Base-by-base conservation (phyloP, 2,329 filamentous ascomycete species). In the Elsinoe batatas region DNA sequence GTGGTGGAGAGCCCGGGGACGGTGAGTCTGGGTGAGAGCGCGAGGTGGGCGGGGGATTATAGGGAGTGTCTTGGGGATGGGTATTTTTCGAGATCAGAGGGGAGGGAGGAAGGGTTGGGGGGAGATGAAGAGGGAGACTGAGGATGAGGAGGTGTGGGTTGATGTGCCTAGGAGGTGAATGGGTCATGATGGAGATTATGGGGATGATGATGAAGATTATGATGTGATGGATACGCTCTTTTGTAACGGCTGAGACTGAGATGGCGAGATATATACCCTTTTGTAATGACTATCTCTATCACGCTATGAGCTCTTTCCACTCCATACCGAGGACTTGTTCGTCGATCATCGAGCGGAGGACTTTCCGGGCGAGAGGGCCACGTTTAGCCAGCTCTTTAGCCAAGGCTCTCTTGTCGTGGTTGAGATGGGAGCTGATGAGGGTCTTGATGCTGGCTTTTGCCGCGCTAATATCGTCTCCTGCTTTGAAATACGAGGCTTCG, bases 71-170 rank as follows among this genome's bases (percentile, higher is more conserved):
- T 54, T 26, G 51, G 38, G 17, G 51, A 54, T 8, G 38, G 37
- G 3, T 51, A 51, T n/a, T 54, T 54, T 7, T 35, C 20, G 17
- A 30, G 26, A 36, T 13, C 36, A 3, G 46, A 22, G 68, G 64
- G 32, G 78, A 62, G 8, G 75, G 73, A n/a, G 22, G 22, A 22
- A 5, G 22, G 5, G 22, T 22, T 22, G 32, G 78, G 61, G 61
- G 75, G 73, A 13, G 73, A 71, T 40, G 18, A 20, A 35, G 5
- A 13, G 18, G 13, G 33, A 43, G 26, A 33, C 38, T 6, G 51
- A 42, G 22, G 51, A 53, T 35, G 50, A 36, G n/a, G 51, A 33
- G 36, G 8, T 42, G 3, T 54, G 51, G 51, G 18, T 54, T 33
- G 51, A 54, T 36, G 17, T 54, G 18, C 36, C 51, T 12, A 54